Evolutionary conservation across 2,329 filamentous ascomycete genomes (phyloP).

Genomic region (Arthrobotrys sphaeroides): DNA sequence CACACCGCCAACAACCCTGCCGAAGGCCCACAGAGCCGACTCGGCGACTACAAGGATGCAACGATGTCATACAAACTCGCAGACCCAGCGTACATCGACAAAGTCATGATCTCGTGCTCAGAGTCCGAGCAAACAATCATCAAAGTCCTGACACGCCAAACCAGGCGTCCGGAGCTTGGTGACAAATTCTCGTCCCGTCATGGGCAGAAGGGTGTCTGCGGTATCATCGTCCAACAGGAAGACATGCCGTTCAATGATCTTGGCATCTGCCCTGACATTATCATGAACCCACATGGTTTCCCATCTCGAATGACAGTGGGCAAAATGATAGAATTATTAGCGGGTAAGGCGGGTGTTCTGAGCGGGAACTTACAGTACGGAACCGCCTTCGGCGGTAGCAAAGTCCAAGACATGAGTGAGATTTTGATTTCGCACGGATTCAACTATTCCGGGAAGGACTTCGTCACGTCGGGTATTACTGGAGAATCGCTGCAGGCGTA

Average conservation of each 20-base stretch:
- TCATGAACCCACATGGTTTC: slow-evolving; percentile 99
- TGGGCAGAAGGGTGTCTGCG: slow-evolving; percentile 97
- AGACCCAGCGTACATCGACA: slow-evolving; percentile 90
- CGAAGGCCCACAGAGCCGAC: slow-evolving; percentile 69
- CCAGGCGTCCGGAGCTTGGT: slow-evolving; percentile 89
- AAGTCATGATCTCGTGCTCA: slow-evolving; percentile 90
- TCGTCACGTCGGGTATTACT: slow-evolving; percentile 92
- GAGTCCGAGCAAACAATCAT: slow-evolving; percentile 86
- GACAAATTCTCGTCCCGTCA: slow-evolving; percentile 99
- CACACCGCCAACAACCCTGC: slow-evolving; percentile 79
- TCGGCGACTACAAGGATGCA: slow-evolving; percentile 71
- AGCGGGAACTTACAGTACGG: slow-evolving; percentile 88
- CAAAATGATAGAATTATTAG: slow-evolving; percentile 93
- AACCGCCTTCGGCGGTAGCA: slow-evolving; percentile 83
- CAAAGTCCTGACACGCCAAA: slow-evolving; percentile 97
- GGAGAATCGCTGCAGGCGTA: slow-evolving; percentile 94
- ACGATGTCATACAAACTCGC: slow-evolving; percentile 81
- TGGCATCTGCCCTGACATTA: slow-evolving; percentile 94
- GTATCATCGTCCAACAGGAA: slow-evolving; percentile 94
- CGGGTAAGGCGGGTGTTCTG: slow-evolving; percentile 90
- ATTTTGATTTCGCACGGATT: slow-evolving; percentile 88
- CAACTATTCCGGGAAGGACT: slow-evolving; percentile 96
- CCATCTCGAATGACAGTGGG: slow-evolving; percentile 99
- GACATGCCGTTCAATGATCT: slow-evolving; percentile 95
- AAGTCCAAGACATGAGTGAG: slow-evolving; percentile 86